Evolutionary conservation across 2,329 filamentous ascomycete genomes (phyloP), one percentile per base, ranked within the genome.

Genomic region (Zymoseptoria crescenta): DNA sequence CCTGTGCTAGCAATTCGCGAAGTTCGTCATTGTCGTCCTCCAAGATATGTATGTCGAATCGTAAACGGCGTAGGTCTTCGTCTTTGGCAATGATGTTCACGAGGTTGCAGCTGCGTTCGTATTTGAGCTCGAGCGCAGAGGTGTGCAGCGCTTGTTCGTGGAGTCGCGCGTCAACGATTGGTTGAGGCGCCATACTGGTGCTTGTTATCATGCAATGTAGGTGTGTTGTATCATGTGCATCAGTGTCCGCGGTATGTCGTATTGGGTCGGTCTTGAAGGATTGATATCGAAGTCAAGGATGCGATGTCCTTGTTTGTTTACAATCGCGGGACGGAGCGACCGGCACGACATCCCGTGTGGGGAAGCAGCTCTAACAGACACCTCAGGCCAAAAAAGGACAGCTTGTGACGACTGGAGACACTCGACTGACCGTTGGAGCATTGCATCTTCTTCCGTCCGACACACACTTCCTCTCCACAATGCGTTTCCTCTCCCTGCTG

Each of bases 21-120:
- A 96, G 74, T 8, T 83, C 80, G 53, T 86, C 82, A 63, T 87
- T 89, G 63, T 95, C 87, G 64, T 92, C 85, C 62, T 86, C 81
- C n/a, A 89, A 77, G n/a, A 91, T 74, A 56, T 92, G 76, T 57
- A 86, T 80, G 62, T 86, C 83, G 61, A 93, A 80, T 65, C 84
- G 84, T 56, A 91, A 74, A 64, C 86, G 82, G 53, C 92, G 85
- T 48, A 83, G 79, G 60, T 87, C 84, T 72, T 97, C 92, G 64
- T 91, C 85, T 68, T 89, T 88, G 65, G 84, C 77, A 57, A 95
- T 79, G 9, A 87, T 77, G 56, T 89, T 82, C 41, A 87, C 82
- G 57, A 85, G 79, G 65, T 87, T 84, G 57, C 83, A 74, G 64
- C 81, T 82, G 60, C 81, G 80, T 65, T 87, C 84, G 71, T 92